Evolutionary conservation across 192 early-diverging fungal genomes (phyloP), one percentile per base, ranked within the genome.

Genomic region (Geosiphon pyriformis): DNA sequence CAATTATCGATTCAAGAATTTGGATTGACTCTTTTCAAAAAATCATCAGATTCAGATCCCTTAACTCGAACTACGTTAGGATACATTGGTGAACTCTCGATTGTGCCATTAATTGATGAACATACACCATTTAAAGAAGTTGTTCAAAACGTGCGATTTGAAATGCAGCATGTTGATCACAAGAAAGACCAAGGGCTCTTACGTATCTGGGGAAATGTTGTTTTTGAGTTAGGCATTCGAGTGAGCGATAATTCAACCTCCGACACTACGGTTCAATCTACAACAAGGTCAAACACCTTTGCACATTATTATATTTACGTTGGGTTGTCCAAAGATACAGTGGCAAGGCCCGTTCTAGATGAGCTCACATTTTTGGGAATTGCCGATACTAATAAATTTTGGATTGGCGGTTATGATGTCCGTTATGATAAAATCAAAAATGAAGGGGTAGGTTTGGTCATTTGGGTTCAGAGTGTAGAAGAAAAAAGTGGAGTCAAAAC

Each of bases 401-500:
- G 27, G 23, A 25, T 61, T 42, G 27, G 23, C 3, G 60, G 37
- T 1, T 22, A 47, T 3, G 35, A 42, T 3, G 20, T 61, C 11
- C 25, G 37, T 23, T n/a, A 15, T 34, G 27, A 29, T 15, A 61
- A 61, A 27, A 30, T 61, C 47, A 23, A 20, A 25, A 48, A 26
- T 34, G 60, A 48, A 3, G 30, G 18, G 17, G 35, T 25, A 1
- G 53, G 53, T 47, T 48, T 61, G 25, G 18, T 33, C 0, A 48
- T 61, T 42, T 61, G 60, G 60, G 42, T 61, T 46, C 60, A 47
- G 34, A 33, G 60, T 0, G 60, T 61, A 47, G 27, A 42, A 48
- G 60, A 61, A 47, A 18, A 25, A 31, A 57, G 8, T 32, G 55
- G 55, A 20, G 30, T 29, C n/a, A 29, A 23, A 26, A 23, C 23